phyloP scores from a whole-genome alignment of 305 asterid species.

The Solanum hybrid region DNA sequence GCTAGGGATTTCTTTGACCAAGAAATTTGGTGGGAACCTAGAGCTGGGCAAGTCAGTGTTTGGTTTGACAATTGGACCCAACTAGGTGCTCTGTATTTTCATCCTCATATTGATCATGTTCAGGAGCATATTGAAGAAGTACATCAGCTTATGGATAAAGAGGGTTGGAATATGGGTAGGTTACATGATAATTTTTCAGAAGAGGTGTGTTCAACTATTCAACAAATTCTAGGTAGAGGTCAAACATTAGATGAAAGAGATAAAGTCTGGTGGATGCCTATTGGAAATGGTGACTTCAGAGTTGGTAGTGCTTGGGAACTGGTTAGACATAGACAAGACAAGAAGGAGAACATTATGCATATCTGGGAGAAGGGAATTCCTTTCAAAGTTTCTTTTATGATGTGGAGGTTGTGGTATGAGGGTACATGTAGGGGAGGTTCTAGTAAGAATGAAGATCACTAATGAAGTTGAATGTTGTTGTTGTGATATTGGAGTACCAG shows the following conservation, averaged over 20 bases:
- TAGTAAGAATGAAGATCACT: not conserved
- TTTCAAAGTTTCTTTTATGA: not conserved
- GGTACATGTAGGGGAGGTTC: not conserved
- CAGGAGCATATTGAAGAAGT: not conserved
- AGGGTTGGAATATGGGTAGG: not conserved
- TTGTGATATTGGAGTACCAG: not conserved
- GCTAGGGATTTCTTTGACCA: not conserved
- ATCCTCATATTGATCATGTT: not conserved
- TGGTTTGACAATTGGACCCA: not conserved
- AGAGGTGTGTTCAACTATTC: not conserved
- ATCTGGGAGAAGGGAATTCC: not conserved
- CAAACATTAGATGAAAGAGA: not conserved
- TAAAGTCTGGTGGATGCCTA: not conserved
- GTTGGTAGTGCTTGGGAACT: not conserved
- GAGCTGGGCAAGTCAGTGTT: not conserved
- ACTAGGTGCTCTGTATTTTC: not conserved
- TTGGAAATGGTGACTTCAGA: too few species aligned
- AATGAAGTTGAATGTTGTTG: not conserved
- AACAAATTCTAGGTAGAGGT: not conserved
- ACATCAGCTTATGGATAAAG: not conserved
- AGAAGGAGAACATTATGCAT: not conserved
- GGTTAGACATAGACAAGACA: not conserved
- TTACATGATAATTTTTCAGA: not conserved
- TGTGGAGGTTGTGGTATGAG: not conserved
- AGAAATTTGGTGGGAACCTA: not conserved